phyloP scores from a whole-genome alignment of 2,329 filamentous ascomycete genomes.

The Cercospora janseana region DNA sequence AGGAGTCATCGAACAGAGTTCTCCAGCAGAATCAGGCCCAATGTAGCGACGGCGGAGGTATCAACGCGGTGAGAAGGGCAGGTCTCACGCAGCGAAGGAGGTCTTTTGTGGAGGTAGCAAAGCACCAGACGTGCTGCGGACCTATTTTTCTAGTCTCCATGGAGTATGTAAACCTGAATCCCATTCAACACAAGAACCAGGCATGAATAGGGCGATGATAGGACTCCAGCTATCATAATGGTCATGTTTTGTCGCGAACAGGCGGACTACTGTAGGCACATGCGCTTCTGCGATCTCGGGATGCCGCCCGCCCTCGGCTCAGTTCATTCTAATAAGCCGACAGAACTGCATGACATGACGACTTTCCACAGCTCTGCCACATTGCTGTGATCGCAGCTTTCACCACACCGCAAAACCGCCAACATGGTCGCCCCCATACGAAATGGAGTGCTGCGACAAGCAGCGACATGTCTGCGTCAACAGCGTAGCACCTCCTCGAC shows the following conservation, averaged over 20 bases:
- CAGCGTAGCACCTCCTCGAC: constrained; percentile 31
- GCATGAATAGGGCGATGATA: neutral
- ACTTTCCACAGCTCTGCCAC: constrained; percentile 5
- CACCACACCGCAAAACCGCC: constrained; percentile 2
- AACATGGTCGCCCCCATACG: constrained; percentile 26
- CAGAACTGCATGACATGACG: constrained; percentile 7
- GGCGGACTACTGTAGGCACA: too few relatives aligned
- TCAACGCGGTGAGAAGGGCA: constrained; percentile 4
- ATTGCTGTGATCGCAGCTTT: neutral
- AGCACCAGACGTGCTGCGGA: constrained; percentile 6
- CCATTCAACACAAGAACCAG: neutral
- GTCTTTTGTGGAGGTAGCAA: constrained; percentile 3
- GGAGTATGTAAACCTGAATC: constrained; percentile 1
- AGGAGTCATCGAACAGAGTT: neutral
- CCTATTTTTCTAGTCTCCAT: constrained; percentile 4
- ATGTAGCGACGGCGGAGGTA: neutral
- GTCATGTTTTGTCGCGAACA: constrained; percentile 1
- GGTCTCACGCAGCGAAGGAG: constrained; percentile 10
- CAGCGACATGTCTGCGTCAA: constrained; percentile 36
- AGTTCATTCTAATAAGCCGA: constrained; percentile 3
- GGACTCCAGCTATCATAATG: neutral
- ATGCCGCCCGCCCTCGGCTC: constrained; percentile 1
- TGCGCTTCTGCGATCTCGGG: too few relatives aligned
- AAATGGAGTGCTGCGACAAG: constrained; percentile 31
- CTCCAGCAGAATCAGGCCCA: constrained; percentile 4